Conservation (phyloP, 1,284 basidiomycete species). For the Gymnopus androsaceus region DNA sequence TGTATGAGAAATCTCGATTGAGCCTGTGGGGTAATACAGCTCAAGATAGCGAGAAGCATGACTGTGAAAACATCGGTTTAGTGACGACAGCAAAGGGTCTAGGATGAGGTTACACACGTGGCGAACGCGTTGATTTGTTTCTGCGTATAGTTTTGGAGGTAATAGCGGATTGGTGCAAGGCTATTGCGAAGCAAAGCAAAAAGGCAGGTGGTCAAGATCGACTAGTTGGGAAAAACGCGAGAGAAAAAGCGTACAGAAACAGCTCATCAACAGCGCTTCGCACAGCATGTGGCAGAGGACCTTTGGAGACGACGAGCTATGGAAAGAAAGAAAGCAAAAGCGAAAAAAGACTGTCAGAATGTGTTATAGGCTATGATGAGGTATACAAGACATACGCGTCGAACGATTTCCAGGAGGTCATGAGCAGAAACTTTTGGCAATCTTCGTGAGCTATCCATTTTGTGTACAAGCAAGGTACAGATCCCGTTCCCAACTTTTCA, state of each 20-base stretch:
- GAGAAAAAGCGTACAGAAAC: conserved; percentile 55
- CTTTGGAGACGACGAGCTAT: conserved; percentile 62
- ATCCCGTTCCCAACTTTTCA: conserved; percentile 78
- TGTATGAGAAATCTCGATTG: conserved; percentile 85
- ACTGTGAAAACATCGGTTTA: conserved; percentile 42
- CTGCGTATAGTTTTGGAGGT: conserved; percentile 69
- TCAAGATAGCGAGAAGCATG: conserved; percentile 87
- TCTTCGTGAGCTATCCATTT: conserved; percentile 75
- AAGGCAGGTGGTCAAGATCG: conserved; percentile 10
- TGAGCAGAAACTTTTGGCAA: conserved; percentile 71
- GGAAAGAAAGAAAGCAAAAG: too few relatives aligned
- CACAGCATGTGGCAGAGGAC: conserved; percentile 53
- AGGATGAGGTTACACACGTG: conserved; percentile 57
- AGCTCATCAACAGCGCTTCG: conserved; percentile 73
- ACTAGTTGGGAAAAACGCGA: conserved; percentile 19
- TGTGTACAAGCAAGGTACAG: conserved; percentile 79
- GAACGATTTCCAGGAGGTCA: conserved; percentile 67
- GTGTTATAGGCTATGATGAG: conserved; percentile 31
- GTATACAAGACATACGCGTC: conserved; percentile 63
- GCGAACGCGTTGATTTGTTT: conserved; percentile 85
- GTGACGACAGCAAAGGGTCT: conserved; percentile 28
- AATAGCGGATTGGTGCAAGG: conserved; percentile 70
- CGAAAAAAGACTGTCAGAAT: conserved; percentile 24
- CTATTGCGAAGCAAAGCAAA: conserved; percentile 40
- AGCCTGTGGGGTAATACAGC: conserved; percentile 78